Base-by-base conservation (phyloP, 495 filamentous ascomycete genomes). In the Podospora anserina region DNA sequence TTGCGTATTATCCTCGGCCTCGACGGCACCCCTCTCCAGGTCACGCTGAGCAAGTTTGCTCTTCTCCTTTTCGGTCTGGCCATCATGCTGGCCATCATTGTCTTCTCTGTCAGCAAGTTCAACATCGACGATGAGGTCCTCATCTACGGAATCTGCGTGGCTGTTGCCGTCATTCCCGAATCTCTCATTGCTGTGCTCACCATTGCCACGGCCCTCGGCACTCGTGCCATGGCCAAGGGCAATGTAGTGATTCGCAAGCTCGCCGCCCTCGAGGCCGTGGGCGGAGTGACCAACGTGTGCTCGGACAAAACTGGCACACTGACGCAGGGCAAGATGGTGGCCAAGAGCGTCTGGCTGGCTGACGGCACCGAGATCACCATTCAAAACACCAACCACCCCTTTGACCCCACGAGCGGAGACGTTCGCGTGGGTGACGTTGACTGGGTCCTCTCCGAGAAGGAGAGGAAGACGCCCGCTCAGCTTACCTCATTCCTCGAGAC, bases 251-350 rank as follows among this genome's bases (percentile, higher is more conserved):
- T 93, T 49, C 89, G 76, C 67, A 78, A 91, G 69, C 81, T 93
- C n/a, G 88, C 88, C 66, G 90, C 91, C 9, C 84, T 95, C 18
- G 92, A 95, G 76, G 92, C 92, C 0, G 87, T 95, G 30, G 92
- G 91, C 26, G 91, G 91, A 54, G 90, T 94, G 54, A 93, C 91
- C 59, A 93, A 94, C 71, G 94, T 95, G 71, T 95, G 92, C 76
- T 93, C 91, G 4, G 92, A 95, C 78, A 95, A 95, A 73, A 95
- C 92, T 6, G 92, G 92, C 5, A 95, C 92, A 1, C 80, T 95
- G 28, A 95, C 92, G 0, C 87, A 90, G 73, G 89, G 89, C 32
- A 80, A 88, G 74, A 83, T 93, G 90, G 88, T 94, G 11, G 88
- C 91, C 32, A 87, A 88, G 68, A 89, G 90, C 68, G 90, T 88